Evolutionary conservation across 305 asterid genomes (phyloP).

Genomic region (Solanum aculeatissimum): DNA sequence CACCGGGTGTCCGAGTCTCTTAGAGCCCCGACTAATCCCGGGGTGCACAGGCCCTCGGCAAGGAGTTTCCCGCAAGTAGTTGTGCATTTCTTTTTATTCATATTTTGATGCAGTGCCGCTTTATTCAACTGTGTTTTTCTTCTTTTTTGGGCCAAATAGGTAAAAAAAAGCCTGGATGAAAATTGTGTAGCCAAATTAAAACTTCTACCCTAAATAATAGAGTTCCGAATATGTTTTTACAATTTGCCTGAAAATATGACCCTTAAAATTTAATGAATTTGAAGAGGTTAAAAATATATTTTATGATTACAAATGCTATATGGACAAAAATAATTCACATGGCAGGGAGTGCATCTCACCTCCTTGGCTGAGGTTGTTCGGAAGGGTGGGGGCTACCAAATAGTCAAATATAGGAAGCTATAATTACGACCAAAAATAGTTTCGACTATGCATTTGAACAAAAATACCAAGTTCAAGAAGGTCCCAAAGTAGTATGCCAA

Average conservation of each 20-base stretch:
- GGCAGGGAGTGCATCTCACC: neutral
- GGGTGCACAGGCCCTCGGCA: too few relatives aligned
- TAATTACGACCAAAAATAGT: neutral
- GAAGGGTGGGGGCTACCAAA: neutral
- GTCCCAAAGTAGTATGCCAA: neutral
- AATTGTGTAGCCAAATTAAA: neutral
- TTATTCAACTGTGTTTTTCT: neutral
- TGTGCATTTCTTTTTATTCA: neutral
- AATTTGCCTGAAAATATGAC: neutral
- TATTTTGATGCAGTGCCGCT: neutral
- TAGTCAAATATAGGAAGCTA: neutral
- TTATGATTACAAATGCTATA: neutral
- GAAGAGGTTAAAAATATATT: neutral
- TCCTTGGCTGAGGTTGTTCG: neutral
- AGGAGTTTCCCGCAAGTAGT: too few relatives aligned
- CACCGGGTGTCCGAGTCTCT: too few relatives aligned
- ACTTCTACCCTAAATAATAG: neutral
- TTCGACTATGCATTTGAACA: neutral
- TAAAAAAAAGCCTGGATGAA: neutral
- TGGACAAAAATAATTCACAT: neutral
- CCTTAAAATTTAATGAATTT: neutral
- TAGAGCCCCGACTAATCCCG: too few relatives aligned
- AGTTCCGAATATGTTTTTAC: neutral
- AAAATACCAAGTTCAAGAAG: neutral
- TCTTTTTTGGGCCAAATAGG: neutral